Evolutionary conservation across 352 stramenopile species (phyloP).

Genomic region (Globisporangium heterothallicum): DNA sequence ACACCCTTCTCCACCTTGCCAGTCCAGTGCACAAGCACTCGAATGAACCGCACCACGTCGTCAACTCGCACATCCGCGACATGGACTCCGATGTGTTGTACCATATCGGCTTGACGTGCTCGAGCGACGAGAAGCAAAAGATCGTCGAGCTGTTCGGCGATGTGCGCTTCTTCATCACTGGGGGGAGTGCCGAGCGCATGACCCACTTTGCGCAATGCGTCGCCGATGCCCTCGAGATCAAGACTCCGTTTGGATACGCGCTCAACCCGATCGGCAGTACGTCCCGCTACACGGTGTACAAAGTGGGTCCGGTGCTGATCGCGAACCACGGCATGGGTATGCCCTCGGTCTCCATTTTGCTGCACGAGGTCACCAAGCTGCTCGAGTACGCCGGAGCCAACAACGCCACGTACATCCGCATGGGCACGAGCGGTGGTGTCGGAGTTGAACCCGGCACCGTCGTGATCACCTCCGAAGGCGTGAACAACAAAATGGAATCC

Average conservation of each 20-base stretch:
- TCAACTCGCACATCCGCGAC: conserved; percentile 52
- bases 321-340: conserved; percentile 77
- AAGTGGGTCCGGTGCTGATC: conserved; percentile 69
- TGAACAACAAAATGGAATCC: conserved; percentile 71
- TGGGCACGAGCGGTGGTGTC: conserved; percentile 72
- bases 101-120: conserved; percentile 62
- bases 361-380: conserved; percentile 79
- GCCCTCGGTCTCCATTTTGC: conserved; percentile 65
- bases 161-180: conserved; percentile 70
- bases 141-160: conserved; percentile 54
- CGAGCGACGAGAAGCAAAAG: conserved; percentile 33
- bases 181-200: conserved; percentile 70
- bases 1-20: conserved; percentile 9
- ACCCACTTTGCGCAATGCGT: conserved; percentile 51
- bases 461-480: conserved; percentile 66
- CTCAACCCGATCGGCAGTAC: conserved; percentile 59
- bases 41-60: conserved; percentile 25
- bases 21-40: conserved; percentile 8
- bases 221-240: conserved; percentile 41
- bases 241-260: conserved; percentile 57
- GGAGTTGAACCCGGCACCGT: conserved; percentile 66
- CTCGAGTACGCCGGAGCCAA: conserved; percentile 60
- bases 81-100: conserved; percentile 68
- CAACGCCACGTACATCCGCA: conserved; percentile 59
- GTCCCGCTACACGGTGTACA: conserved; percentile 68